phyloP scores from a whole-genome alignment of 1,139 yeast species.

The Suhomyces coccinellae region DNA sequence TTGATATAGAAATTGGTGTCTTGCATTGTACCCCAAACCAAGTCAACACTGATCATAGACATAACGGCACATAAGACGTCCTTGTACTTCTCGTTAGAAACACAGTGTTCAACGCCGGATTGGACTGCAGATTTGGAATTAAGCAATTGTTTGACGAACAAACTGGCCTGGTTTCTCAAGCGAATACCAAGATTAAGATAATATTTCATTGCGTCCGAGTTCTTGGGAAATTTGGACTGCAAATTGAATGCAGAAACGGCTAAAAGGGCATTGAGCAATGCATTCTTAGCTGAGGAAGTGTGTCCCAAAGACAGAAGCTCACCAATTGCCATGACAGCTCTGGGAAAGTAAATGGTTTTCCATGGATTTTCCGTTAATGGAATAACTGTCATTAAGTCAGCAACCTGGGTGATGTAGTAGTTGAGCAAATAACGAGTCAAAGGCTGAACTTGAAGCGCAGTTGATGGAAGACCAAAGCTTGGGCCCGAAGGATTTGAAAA shows the following conservation, averaged over 20 bases:
- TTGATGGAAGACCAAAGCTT: conserved; percentile 52
- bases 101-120: conserved; percentile 50
- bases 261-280: conserved; percentile 72
- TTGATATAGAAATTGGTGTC: conserved; percentile 76
- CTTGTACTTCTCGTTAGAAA: conserved; percentile 70
- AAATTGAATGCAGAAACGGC: conserved; percentile 84
- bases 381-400: conserved; percentile 85
- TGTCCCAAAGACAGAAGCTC: conserved; percentile 74
- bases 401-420: conserved; percentile 77
- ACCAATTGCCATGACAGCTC: conserved; percentile 80
- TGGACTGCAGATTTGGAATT: conserved; percentile 37
- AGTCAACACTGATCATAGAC: conserved; percentile 86
- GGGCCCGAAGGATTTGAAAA: conserved; percentile 26
- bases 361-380: conserved; percentile 83
- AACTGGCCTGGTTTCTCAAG: conserved; percentile 71
- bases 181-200: conserved; percentile 73
- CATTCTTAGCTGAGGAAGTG: conserved; percentile 76
- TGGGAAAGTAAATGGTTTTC: conserved; percentile 80
- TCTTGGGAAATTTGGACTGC: conserved; percentile 66
- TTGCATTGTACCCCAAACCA: conserved; percentile 90
- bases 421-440: conserved; percentile 67
- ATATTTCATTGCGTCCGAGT: conserved; percentile 64
- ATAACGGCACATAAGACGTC: conserved; percentile 82
- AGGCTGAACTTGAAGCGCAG: conserved; percentile 65
- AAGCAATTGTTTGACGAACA: conserved; percentile 55